Percentiles rank a stretch among this genome's conserved stretches.
phyloP scores from a whole-genome alignment of 208 protist species.

The Leishmania aethiopica region DNA sequence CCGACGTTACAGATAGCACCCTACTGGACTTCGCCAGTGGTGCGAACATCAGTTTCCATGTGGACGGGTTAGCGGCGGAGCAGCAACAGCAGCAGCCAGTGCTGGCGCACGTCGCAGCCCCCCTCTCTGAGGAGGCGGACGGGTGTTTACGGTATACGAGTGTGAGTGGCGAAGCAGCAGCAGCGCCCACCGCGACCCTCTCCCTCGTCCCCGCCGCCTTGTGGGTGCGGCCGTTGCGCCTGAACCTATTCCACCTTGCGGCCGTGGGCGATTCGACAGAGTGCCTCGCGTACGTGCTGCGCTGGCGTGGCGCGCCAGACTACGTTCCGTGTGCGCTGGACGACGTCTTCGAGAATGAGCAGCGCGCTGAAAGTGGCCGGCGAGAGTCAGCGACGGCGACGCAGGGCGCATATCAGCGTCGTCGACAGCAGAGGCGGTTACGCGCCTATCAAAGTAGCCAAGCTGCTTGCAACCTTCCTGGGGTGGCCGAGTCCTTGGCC shows the following conservation, averaged over 20 bases:
- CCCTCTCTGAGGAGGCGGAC: constrained; percentile 7
- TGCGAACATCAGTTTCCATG: background rate
- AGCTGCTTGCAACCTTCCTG: background rate
- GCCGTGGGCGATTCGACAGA: constrained; percentile 52
- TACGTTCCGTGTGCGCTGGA: constrained; percentile 30
- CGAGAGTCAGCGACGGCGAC: constrained; percentile 14
- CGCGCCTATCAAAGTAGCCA: background rate
- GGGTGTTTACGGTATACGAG: background rate
- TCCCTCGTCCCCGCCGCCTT: constrained; percentile 17
- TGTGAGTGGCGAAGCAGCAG: background rate
- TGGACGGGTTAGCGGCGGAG: background rate
- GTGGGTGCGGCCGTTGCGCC: constrained; percentile 18
- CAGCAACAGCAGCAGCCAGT: constrained; percentile 4
- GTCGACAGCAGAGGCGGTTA: constrained; percentile 8
- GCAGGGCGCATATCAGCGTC: constrained; percentile 14
- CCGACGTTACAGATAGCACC: background rate
- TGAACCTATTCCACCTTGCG: constrained; percentile 45
- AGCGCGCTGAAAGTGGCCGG: constrained; percentile 12
- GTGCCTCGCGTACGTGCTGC: constrained; percentile 42
- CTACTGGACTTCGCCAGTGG: background rate
- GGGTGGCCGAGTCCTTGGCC: background rate
- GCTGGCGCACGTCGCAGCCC: constrained; percentile 16
- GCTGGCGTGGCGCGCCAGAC: constrained; percentile 40
- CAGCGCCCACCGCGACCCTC: constrained; percentile 14
- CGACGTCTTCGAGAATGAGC: constrained; percentile 16